Conservation (phyloP, 2,329 filamentous ascomycete genomes). For the Colletotrichum tabaci region DNA sequence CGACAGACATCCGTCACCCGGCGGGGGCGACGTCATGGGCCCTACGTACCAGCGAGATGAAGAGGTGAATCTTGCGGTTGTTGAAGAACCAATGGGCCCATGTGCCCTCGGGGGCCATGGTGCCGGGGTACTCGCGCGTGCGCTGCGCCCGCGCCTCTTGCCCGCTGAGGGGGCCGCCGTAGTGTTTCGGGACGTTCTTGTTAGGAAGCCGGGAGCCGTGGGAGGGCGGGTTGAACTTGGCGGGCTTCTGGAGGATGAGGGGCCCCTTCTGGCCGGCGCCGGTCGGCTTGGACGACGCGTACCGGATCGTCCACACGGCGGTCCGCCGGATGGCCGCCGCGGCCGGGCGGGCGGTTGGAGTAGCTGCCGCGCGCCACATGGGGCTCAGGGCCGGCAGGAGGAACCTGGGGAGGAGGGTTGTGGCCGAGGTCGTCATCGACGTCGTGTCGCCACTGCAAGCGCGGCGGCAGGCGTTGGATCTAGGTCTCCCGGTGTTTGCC, state of each 20-base stretch:
- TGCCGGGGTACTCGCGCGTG: slow-evolving; percentile 84
- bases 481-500: slow-evolving; percentile 12
- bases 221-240: slow-evolving; percentile 92
- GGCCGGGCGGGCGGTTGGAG: slow-evolving; percentile 48
- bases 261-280: slow-evolving; percentile 63
- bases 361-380: slow-evolving; percentile 63
- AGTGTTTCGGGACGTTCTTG: slow-evolving; percentile 73
- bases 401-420: slow-evolving; percentile 75
- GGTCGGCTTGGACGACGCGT: slow-evolving; percentile 51
- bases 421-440: slow-evolving; percentile 60
- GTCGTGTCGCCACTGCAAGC: slow-evolving; percentile 24
- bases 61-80: slow-evolving; percentile 81
- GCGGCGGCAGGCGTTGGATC: background rate
- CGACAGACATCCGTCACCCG: background rate
- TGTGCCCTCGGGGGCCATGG: slow-evolving; percentile 88
- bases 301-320: slow-evolving; percentile 45
- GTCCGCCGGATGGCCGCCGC: slow-evolving; percentile 24
- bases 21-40: background rate
- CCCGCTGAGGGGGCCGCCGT: slow-evolving; percentile 79
- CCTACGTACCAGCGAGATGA: slow-evolving; percentile 82
- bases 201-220: slow-evolving; percentile 80
- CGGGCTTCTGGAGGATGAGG: slow-evolving; percentile 86
- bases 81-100: slow-evolving; percentile 90
- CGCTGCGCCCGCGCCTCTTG: slow-evolving; percentile 77
- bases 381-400: slow-evolving; percentile 75